Conservation (phyloP, 768 basidiomycete genomes). For the Kwoniella sp. region DNA sequence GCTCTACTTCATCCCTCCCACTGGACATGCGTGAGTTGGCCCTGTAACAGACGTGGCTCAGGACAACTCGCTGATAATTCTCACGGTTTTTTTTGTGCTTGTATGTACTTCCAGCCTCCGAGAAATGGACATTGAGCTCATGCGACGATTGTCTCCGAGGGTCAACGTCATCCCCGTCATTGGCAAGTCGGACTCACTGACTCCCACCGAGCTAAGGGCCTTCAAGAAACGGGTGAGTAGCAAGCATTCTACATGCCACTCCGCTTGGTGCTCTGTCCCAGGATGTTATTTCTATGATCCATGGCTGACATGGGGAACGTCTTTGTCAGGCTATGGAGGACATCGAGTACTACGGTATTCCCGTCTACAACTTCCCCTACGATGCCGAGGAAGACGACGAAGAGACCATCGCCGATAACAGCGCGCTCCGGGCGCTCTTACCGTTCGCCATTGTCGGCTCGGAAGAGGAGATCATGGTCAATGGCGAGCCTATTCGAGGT, state of each 20-base stretch:
- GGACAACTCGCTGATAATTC: background rate
- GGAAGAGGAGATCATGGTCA: constrained; percentile 90
- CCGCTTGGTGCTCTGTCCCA: too few species aligned
- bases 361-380: constrained; percentile 99
- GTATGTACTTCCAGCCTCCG: constrained; percentile 61
- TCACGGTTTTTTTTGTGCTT: background rate
- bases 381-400: constrained; percentile 99
- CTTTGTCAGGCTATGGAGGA: constrained; percentile 90
- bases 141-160: constrained; percentile 94
- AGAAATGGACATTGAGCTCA: constrained; percentile 98
- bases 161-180: constrained; percentile 98
- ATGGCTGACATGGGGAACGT: background rate
- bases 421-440: constrained; percentile 85
- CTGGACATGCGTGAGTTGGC: constrained; percentile 48
- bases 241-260: too few species aligned
- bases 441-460: constrained; percentile 98
- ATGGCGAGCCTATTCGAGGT: constrained; percentile 83
- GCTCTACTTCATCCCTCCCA: constrained; percentile 97
- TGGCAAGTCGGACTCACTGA: constrained; percentile 94
- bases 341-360: constrained; percentile 96
- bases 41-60: background rate
- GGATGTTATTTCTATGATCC: too few species aligned
- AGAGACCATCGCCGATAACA: constrained; percentile 96
- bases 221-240: constrained; percentile 89
- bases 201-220: constrained; percentile 84